These are phyloP conservation scores for Hypsizygus marmoreus DNA, from an alignment of 768 basidiomycete species.

Conservation along the genomic window DNA sequence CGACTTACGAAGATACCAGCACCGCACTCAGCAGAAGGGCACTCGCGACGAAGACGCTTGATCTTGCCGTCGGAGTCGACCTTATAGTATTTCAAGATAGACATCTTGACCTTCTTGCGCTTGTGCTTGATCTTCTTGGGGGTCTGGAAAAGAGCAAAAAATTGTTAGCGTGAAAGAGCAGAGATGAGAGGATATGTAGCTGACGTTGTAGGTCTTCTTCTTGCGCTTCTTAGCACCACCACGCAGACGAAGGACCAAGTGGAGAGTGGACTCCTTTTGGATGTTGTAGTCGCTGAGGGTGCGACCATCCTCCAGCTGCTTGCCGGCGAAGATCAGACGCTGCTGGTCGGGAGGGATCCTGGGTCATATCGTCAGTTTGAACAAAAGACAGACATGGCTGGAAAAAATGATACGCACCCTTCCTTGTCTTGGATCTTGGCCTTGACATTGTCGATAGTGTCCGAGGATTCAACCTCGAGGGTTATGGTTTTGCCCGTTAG, in stretches of 20 bases:
- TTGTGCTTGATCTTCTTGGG: slow-evolving; percentile 99
- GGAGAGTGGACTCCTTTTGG: slow-evolving; percentile 99
- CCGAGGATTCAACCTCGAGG: slow-evolving; percentile 96
- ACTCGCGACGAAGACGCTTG: slow-evolving; percentile 98
- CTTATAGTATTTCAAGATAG: slow-evolving; percentile 99
- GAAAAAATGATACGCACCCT: slow-evolving; percentile 55
- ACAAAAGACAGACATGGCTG: too few species aligned
- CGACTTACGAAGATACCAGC: slow-evolving; percentile 79
- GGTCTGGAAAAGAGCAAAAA: slow-evolving; percentile 50
- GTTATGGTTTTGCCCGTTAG: slow-evolving; percentile 99
- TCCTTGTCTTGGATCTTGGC: slow-evolving; percentile 98
- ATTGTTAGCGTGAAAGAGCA: not conserved
- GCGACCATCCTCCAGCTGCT: slow-evolving; percentile 99
- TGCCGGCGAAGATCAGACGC: slow-evolving; percentile 98
- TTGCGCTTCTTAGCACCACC: slow-evolving; percentile 99
- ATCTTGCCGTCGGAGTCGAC: slow-evolving; percentile 99
- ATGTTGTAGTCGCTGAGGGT: slow-evolving; percentile 96
- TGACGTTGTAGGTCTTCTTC: slow-evolving; percentile 99
- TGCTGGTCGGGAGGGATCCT: slow-evolving; percentile 95
- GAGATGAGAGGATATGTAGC: slow-evolving; percentile 27
- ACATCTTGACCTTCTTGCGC: slow-evolving; percentile 99
- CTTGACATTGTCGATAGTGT: slow-evolving; percentile 98
- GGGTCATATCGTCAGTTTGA: too few species aligned
- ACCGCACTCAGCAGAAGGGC: slow-evolving; percentile 82
- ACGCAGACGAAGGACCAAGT: slow-evolving; percentile 95